Evolutionary conservation across 148 eudicot genomes (phyloP).

Genomic region (Rheum nobile): DNA sequence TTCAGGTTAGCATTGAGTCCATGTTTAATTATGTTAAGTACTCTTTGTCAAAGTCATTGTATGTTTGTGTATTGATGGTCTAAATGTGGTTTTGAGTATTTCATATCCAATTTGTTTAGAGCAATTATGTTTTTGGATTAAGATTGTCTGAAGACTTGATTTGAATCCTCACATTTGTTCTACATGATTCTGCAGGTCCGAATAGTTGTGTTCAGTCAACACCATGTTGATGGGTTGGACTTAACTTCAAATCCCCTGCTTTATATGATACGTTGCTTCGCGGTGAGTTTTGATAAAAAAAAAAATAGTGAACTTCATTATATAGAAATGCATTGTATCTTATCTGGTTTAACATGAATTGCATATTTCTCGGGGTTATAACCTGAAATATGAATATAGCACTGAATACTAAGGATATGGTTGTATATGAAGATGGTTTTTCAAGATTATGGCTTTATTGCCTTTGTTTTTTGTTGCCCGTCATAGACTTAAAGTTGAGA

Average conservation of each 20-base stretch:
- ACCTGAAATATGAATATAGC: too few species aligned
- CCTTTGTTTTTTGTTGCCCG: too few species aligned
- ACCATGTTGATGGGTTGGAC: slow-evolving; percentile 97
- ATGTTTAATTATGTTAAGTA: not conserved
- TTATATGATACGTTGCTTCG: slow-evolving; percentile 95
- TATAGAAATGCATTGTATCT: too few species aligned
- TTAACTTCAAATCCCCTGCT: slow-evolving; percentile 94
- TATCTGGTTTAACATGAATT: too few species aligned
- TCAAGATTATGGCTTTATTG: too few species aligned
- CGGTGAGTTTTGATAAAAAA: slow-evolving; percentile 63
- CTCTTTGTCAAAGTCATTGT: not conserved
- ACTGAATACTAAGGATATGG: too few species aligned
- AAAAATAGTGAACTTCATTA: not conserved
- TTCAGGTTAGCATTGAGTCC: too few species aligned
- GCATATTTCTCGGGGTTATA: too few species aligned
- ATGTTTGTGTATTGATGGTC: not conserved
- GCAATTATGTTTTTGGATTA: not conserved
- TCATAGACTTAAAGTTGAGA: too few species aligned
- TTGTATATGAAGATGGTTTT: too few species aligned
- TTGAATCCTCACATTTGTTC: not conserved
- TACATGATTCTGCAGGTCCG: slow-evolving; percentile 58
- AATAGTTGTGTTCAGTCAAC: slow-evolving; percentile 95
- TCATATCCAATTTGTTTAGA: not conserved
- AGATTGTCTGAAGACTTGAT: not conserved
- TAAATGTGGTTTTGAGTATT: not conserved